A percentile compares a stretch with the other conserved stretches of the same genome.
Conservation (phyloP, 345 rosid species). For the Corymbia maculata region DNA sequence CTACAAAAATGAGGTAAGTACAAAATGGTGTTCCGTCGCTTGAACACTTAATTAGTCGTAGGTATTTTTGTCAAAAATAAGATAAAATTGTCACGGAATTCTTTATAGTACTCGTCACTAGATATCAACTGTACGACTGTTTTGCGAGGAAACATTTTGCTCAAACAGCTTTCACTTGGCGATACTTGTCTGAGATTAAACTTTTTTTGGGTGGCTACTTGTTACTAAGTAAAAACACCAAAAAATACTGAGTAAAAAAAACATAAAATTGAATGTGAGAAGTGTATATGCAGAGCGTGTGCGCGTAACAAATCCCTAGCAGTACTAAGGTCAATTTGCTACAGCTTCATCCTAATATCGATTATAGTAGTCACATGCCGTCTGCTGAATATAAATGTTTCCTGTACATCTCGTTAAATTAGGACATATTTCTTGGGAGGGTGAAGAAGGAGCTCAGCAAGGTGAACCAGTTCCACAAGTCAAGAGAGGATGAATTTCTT, state of each 20-base stretch:
- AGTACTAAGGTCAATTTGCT: background rate
- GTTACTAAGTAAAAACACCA: background rate
- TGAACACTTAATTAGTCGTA: too few relatives aligned
- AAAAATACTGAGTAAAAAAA: too few relatives aligned
- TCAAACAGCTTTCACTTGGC: too few relatives aligned
- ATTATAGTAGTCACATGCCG: background rate
- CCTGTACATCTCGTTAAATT: background rate
- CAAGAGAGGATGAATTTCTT: conserved; percentile 60
- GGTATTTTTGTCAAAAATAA: too few relatives aligned
- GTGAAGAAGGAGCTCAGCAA: conserved; percentile 69
- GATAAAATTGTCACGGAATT: too few relatives aligned
- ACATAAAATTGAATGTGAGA: background rate
- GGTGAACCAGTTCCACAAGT: conserved; percentile 71
- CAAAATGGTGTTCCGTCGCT: too few relatives aligned
- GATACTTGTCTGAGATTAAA: background rate
- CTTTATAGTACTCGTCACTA: too few relatives aligned
- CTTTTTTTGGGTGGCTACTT: too few relatives aligned
- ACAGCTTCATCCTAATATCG: background rate
- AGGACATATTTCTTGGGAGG: conserved; percentile 60
- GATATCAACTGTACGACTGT: background rate
- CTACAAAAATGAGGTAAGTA: conserved; percentile 68
- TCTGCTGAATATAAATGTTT: background rate
- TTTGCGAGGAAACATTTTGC: background rate
- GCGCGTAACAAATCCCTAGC: background rate
- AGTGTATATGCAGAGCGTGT: background rate